Base-by-base conservation (phyloP, 2,329 filamentous ascomycete genomes). In the Stemphylium vesicarium region DNA sequence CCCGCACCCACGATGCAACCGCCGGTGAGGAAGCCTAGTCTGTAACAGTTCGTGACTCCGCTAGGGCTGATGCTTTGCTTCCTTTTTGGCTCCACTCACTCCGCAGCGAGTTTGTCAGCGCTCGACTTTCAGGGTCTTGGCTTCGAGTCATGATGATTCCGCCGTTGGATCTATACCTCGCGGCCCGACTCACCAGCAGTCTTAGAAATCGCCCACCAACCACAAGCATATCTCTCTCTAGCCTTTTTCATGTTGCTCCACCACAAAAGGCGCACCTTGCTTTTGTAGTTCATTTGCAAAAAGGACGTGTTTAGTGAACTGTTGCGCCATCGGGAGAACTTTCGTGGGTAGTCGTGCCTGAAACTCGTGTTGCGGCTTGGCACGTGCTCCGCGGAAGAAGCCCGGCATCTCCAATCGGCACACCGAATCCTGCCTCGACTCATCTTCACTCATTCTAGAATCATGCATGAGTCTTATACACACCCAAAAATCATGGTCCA, bases 401-500 rank as follows among this genome's bases (percentile, higher is more conserved):
- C 16, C 37, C 50, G 37, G 50, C 13, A 29, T 47, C 40, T 13
- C 37, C 20, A 18, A 12, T 29, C 37, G 53, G 47, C 38, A 37
- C 20, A 10, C 47, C 41, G 29, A 38, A 16, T 8, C 35, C 43
- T 37, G 24, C 33, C 13, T 40, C 43, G 50, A 53, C 53, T 56
- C 53, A 56, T 53, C 4, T 18, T 26, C 24, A 35, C 49, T 49
- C 53, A 56, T 44, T 22, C 47, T 26, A 32, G 48, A 50, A 41
- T 38, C 33, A 16, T 22, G 7, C 45, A 48, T 31, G 45, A 48
- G 16, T 48, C 45, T 39, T 40, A 16, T 29, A 11, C 9, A 11
- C 26, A 3, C 9, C 9, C 2, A 29, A 29, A 29, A 29, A 29
- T 2, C 5, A 11, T 7, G 9, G 2, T 29, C 24, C 9, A 7